Base-by-base conservation (phyloP, 306 rosid genomes). In the Arachis stenosperma region DNA sequence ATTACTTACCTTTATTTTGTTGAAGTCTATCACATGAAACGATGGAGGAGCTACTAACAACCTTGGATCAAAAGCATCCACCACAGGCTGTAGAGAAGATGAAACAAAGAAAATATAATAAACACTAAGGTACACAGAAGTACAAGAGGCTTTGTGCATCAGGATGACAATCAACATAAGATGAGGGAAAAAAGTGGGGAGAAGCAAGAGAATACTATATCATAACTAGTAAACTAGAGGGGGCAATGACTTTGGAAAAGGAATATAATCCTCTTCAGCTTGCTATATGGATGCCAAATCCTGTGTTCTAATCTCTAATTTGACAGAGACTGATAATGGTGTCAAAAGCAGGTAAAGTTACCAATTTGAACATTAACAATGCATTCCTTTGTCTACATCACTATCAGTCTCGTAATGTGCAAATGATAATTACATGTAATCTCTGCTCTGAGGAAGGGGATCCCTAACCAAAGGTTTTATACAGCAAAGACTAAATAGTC, bases 1-100 rank as follows among this genome's bases (percentile, higher is more conserved):
- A 17, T 59, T 33, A 37, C 74, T 22, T 75, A 89, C 94, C 89
- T 86, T 87, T 41, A 79, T 56, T 72, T 84, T 84, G 65, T 82
- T 87, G 51, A 91, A 91, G 87, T 91, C 95, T 52, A 91, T 63
- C 70, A 85, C 79, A 67, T 91, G 97, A 70, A 81, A 82, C 54
- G 83, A 79, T 33, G 97, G 81, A 61, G 97, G 81, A 80, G 96
- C 86, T 58, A 89, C 85, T 79, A 91, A 83, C 54, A 90, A 80
- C 79, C 96, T 86, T 68, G 96, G 93, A 85, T 90, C 96, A 75
- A 90, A 90, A 54, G 96, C 92, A 83, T 91, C 97, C 44, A 91
- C 97, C 67, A 89, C 97, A 9, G 97, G 97, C 97, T 91, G 88
- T 81, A 51, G 65, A 85, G 55, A 15, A 37, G 70, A 22, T 63